phyloP scores from a whole-genome alignment of 306 rosid species.

The Cicer chorassanicum region DNA sequence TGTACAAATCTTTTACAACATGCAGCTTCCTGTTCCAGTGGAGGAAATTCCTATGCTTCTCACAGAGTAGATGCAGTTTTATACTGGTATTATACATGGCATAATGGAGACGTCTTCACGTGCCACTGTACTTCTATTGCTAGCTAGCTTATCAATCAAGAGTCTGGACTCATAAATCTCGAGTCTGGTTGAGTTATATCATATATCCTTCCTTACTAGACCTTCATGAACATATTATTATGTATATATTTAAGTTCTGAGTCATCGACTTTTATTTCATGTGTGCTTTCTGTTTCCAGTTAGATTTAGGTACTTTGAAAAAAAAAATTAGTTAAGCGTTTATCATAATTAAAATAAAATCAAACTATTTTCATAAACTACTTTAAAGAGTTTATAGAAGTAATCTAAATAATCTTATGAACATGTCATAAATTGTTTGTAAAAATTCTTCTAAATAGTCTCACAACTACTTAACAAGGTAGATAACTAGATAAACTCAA shows the following conservation, averaged over 20 bases:
- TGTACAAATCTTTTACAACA: conserved; percentile 44
- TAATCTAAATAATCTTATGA: too few species aligned
- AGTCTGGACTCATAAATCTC: conserved; percentile 42
- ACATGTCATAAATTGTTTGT: too few species aligned
- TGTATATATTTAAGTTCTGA: conserved; percentile 39
- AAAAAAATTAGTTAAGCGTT: too few species aligned
- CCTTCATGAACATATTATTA: conserved; percentile 20
- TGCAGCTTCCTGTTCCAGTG: conserved; percentile 77
- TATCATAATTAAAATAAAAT: too few species aligned
- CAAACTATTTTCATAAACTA: too few species aligned
- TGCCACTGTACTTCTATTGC: conserved; percentile 32
- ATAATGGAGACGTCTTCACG: conserved; percentile 44
- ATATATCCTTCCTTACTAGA: conserved; percentile 32
- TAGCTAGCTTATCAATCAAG: conserved; percentile 35
- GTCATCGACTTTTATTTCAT: conserved; percentile 14
- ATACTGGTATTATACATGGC: conserved; percentile 1
- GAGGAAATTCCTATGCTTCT: conserved; percentile 77
- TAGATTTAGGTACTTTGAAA: neutral
- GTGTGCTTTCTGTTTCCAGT: conserved; percentile 32
- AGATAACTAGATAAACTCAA: too few species aligned
- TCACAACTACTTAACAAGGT: too few species aligned
- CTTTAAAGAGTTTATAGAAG: too few species aligned
- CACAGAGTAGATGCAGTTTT: conserved; percentile 65
- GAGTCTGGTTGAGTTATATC: conserved; percentile 43
- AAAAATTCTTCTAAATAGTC: too few species aligned